Evolutionary conservation across 2,329 filamentous ascomycete species (phyloP), one percentile per base, ranked within the genome.

Genomic region (Fonsecaea monophora): DNA sequence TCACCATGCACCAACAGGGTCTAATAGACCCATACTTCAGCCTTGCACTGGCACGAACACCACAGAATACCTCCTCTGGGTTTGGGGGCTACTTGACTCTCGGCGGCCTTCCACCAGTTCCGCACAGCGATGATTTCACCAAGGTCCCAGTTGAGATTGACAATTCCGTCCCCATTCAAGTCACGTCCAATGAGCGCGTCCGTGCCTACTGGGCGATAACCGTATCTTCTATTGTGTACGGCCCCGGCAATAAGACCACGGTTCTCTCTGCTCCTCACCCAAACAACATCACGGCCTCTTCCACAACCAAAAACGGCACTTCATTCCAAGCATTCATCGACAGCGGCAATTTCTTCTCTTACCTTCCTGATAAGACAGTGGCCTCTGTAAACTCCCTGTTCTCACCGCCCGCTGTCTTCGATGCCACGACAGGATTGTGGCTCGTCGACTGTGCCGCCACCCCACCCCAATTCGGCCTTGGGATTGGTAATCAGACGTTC

Each of bases 21-120:
- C 71, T 80, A 12, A 79, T 58, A 72, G 64, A 61, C 68, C 60
- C 38, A 71, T 35, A 34, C 9, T 78, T 77, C 12, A 82, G 80
- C 53, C 68, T 73, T 1, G 72, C 74, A 3, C 74, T 84, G 15
- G 65, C 78, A 2, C 71, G 63, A 10, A 65, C 56, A 8, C 38
- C 63, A n/a, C 63, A 80, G 57, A 70, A 80, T 63, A 78, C 83
- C 72, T 77, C 79, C 56, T 78, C 82, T 55, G 74, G 72, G 21
- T 84, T 85, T 71, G 79, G 78, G 1, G 79, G 81, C 69, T 80
- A 80, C 18, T 79, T 81, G 21, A 78, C 77, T 10, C 53, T 87
- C 37, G 82, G 76, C 13, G 81, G 81, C 0, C 77, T 86, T 55
- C 80, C 78, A 0, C 50, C 58, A 4, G 58, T 82, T 7, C 71